These are phyloP conservation scores for Alternaria alternata DNA, from an alignment of 2,329 filamentous ascomycete genomes.

Conservation along the genomic window DNA sequence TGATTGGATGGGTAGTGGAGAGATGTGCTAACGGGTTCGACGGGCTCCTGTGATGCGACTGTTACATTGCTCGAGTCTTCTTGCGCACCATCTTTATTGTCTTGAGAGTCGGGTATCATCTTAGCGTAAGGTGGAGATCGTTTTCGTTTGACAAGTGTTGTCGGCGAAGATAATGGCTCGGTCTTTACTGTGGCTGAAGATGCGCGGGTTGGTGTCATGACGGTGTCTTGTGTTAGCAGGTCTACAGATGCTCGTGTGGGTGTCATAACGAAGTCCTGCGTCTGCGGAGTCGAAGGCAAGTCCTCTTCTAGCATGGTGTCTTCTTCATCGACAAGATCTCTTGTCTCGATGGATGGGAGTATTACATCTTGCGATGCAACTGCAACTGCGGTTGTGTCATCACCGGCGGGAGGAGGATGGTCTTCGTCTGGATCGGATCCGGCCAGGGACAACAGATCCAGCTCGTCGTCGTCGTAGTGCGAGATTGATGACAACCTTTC, in stretches of 20 bases:
- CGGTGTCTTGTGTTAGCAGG: not conserved
- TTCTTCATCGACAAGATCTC: conserved; percentile 24
- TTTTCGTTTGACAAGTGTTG: conserved; percentile 1
- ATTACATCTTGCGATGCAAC: conserved; percentile 25
- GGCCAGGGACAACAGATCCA: conserved; percentile 37
- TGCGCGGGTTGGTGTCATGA: conserved; percentile 5
- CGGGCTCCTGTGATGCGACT: accelerated
- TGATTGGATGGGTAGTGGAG: not conserved
- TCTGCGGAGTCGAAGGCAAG: conserved; percentile 17
- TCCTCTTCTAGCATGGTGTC: conserved; percentile 23
- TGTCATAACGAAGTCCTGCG: not conserved
- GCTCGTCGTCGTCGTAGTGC: conserved; percentile 40
- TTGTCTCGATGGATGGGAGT: conserved; percentile 35
- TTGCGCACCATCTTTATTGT: not conserved
- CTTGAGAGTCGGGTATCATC: not conserved
- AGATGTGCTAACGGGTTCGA: not conserved
- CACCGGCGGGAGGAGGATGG: conserved; percentile 4
- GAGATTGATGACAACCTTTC: conserved; percentile 23
- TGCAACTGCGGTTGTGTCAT: conserved; percentile 5
- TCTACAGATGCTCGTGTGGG: not conserved
- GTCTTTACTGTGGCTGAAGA: conserved; percentile 14
- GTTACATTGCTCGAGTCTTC: not conserved
- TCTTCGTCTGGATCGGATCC: conserved; percentile 21
- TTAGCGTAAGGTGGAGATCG: not conserved
- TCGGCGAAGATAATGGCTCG: conserved; percentile 9